Evolutionary conservation across 345 rosid species (phyloP), one percentile per base, ranked within the genome.

Genomic region (Melastoma malabathricum): DNA sequence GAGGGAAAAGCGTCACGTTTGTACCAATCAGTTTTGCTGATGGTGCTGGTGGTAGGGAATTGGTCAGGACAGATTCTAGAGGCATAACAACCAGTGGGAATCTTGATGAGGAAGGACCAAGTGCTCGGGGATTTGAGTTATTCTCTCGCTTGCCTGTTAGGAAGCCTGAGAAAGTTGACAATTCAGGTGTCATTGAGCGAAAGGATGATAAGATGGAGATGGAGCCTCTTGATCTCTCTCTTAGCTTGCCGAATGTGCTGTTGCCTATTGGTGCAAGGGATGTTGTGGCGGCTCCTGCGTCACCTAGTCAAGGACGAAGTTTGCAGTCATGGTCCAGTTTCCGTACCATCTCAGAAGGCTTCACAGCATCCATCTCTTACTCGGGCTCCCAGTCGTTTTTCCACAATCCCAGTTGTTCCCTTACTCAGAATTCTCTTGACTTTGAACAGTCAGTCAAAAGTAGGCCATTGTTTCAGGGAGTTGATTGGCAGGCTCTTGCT

Each of bases 401-500:
- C 65, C 98, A 92, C 68, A 87, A 92, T 65, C 89, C 95, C 50
- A 92, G 98, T 68, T 92, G 98, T 72, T 92, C 98, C n/a, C 64
- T 84, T 58, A 87, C 85, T 20, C 88, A 87, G 63, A 84, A 92
- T 61, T 74, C 85, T 15, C 60, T 82, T 76, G 98, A 92, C 64
- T 63, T 43, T 44, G 98, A 92, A 57, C 96, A 92, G 59, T 87
- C 98, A 44, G 98, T 92, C 72, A 90, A 84, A 58, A 92, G 98
- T 70, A 92, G 87, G 13, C 95, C 98, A 50, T 57, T 87, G 59
- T 87, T 92, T 74, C 86, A 80, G 59, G 92, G 87, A 52, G 64
- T 84, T 22, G 94, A 90, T 57, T 84, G 89, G 83, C 85, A 73
- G 69, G 82, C 70, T 39, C 75, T 74, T 51, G 65, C 81, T 65